Evolutionary conservation across 345 rosid species (phyloP).

Genomic region (Litchi chinensis): DNA sequence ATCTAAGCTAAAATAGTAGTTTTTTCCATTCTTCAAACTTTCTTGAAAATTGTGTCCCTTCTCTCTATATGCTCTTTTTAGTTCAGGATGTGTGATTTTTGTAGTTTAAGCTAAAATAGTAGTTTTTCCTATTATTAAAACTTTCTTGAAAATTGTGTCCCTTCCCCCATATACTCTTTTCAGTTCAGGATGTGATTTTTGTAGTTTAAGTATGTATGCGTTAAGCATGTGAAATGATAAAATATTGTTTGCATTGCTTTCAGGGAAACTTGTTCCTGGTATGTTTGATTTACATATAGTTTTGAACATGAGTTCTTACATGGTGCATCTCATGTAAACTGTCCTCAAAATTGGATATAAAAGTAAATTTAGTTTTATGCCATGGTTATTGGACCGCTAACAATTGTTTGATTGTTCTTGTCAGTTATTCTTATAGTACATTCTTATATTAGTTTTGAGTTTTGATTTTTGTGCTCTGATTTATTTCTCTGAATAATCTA

Average conservation of each 20-base stretch:
- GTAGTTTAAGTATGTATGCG: not conserved
- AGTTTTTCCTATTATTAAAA: not conserved
- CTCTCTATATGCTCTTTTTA: not conserved
- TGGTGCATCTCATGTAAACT: not conserved
- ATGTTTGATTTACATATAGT: not conserved
- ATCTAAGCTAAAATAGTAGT: not conserved
- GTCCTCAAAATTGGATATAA: not conserved
- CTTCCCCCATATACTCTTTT: not conserved
- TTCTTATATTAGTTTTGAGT: not conserved
- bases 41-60: not conserved
- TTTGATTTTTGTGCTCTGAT: not conserved
- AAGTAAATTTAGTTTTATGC: not conserved
- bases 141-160: not conserved
- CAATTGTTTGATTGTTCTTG: not conserved
- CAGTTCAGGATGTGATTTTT: not conserved
- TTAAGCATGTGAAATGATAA: conserved; percentile 4
- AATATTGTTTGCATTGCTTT: not conserved
- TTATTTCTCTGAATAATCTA: not conserved
- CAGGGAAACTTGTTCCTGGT: not conserved
- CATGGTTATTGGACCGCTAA: not conserved
- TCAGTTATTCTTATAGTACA: not conserved
- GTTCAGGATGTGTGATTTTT: not conserved
- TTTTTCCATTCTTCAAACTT: not conserved
- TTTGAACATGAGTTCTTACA: not conserved
- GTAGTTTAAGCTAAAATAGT: not conserved